Base-by-base conservation (phyloP, 2,329 filamentous ascomycete genomes). In the Microascus cirrosus region DNA sequence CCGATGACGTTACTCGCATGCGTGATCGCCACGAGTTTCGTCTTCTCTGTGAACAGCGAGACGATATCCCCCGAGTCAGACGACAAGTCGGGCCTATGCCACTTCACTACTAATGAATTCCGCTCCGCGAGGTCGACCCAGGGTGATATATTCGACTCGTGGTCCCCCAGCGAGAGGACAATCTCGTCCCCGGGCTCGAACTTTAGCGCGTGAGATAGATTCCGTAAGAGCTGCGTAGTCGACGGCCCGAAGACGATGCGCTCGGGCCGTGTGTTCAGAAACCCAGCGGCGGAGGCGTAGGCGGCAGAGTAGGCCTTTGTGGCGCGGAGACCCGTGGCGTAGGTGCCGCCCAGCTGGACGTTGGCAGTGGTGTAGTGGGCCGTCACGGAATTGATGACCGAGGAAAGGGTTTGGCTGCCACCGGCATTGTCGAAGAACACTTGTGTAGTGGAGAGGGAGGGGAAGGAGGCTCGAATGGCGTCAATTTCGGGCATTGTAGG, bases 341-440 rank as follows among this genome's bases (percentile, higher is more conserved):
- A 92, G 0, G 81, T 83, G 2, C 86, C 87, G 22, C 87, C 88
- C 0, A 91, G 78, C 67, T 93, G 89, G 50, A 91, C 87, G 62
- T 92, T 91, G 61, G 77, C 85, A 32, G 77, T 78, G 42, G 78
- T 73, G 10, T 91, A 76, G 63, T 92, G 91, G 25, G 83, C 75
- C 1, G 75, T 74, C 58, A 92, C 83, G 1, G 80, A 78, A 58
- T 87, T 79, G 59, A 86, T 83, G 18, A 89, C 89, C 18, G 78
- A 74, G 28, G 80, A 81, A 3, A 92, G 72, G 1, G 82, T 77
- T 65, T 92, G 88, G 65, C 83, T 89, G 42, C 88, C 88, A 20
- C 88, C 88, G 12, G 87, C 89, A 66, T 92, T 92, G 66, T 93
- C 88, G 62, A 92, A 80, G 67, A 81, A 90, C 55, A 91, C 77